These are phyloP conservation scores for Bauhinia variegata DNA, from an alignment of 306 rosid genomes.

Conservation along the genomic window DNA sequence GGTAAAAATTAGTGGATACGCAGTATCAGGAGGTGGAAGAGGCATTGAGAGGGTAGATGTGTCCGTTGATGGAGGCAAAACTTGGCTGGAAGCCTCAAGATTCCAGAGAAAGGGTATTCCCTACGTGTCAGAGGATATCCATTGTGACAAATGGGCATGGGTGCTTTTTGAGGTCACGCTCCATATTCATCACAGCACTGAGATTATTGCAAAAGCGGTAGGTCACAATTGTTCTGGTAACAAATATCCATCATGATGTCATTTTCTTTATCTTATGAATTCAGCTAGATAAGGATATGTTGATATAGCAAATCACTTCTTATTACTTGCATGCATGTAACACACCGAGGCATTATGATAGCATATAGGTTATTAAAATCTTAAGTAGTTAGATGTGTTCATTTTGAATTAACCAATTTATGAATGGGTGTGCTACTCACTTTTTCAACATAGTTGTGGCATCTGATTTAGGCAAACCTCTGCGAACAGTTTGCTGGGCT, in stretches of 20 bases:
- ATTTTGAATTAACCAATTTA: background rate
- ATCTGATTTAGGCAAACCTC: background rate
- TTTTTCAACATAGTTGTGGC: background rate
- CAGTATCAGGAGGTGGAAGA: constrained; percentile 89
- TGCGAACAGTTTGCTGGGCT: too few species aligned
- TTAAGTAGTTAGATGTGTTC: background rate
- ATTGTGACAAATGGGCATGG: constrained; percentile 97
- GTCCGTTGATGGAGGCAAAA: constrained; percentile 87
- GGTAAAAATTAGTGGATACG: constrained; percentile 86
- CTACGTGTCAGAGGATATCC: constrained; percentile 58
- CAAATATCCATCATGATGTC: background rate
- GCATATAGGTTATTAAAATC: constrained; percentile 11
- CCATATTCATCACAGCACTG: constrained; percentile 50
- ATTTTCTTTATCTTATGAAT: constrained; percentile 17
- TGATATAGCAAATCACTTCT: background rate
- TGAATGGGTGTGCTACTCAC: constrained; percentile 1
- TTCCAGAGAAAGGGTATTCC: constrained; percentile 62
- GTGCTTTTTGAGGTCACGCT: constrained; percentile 74
- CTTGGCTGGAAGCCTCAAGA: constrained; percentile 80
- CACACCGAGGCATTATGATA: background rate
- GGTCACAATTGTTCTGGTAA: constrained; percentile 33
- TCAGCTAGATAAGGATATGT: background rate
- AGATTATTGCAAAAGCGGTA: constrained; percentile 92
- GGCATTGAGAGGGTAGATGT: constrained; percentile 94
- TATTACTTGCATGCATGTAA: background rate